Evolutionary conservation across 2,329 filamentous ascomycete species (phyloP).

Genomic region (Pyricularia sp.): DNA sequence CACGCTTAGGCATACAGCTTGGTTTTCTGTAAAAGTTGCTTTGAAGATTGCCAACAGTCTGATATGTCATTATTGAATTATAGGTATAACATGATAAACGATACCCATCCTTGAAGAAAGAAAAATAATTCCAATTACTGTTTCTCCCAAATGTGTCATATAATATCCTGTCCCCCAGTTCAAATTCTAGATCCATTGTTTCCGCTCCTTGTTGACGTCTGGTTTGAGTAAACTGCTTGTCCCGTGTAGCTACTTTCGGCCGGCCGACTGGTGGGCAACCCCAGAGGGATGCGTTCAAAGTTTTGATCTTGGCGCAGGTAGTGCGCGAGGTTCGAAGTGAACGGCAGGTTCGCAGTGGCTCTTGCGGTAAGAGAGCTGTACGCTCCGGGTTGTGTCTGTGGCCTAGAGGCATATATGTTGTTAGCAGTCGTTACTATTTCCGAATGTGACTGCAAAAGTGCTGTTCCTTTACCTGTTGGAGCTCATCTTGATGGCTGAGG

Average conservation of each 20-base stretch:
- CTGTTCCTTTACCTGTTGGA: neutral
- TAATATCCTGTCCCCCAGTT: neutral
- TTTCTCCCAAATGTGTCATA: neutral
- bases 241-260: neutral
- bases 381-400: neutral
- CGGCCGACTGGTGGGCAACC: neutral
- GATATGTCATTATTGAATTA: neutral
- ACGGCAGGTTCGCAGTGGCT: neutral
- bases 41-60: neutral
- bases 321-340: neutral
- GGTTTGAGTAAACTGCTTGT: neutral
- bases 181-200: neutral
- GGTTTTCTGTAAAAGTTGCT: no score
- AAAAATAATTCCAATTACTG: neutral
- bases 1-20: no score
- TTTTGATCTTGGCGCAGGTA: constrained; percentile 1
- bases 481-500: neutral
- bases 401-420: neutral
- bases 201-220: neutral
- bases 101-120: neutral
- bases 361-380: neutral
- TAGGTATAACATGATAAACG: neutral
- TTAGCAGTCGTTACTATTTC: neutral
- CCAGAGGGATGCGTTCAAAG: constrained; percentile 2
- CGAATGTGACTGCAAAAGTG: neutral